phyloP scores from a whole-genome alignment of 1,284 basidiomycete genomes.

The Trametes polyzona region DNA sequence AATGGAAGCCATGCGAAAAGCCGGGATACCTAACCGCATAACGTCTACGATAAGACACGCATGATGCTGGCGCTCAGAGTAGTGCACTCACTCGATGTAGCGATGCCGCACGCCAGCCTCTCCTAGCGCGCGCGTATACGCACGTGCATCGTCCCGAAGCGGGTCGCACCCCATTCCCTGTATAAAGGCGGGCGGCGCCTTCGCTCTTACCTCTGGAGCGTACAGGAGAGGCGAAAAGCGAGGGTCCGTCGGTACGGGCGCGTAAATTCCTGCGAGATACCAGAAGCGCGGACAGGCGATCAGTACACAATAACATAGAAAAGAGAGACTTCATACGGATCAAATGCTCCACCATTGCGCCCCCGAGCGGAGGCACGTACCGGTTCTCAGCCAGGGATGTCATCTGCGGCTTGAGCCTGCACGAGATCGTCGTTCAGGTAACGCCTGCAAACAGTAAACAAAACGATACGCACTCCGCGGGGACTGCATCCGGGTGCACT shows the following conservation, averaged over 20 bases:
- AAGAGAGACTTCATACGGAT: background rate
- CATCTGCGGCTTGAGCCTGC: slow-evolving; percentile 21
- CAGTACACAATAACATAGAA: no score
- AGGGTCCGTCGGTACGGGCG: slow-evolving; percentile 12
- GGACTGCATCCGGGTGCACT: slow-evolving; percentile 17
- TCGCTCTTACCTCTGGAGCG: slow-evolving; percentile 15
- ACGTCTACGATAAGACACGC: background rate
- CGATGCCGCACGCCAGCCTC: slow-evolving; percentile 16
- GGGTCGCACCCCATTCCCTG: slow-evolving; percentile 28
- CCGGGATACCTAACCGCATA: background rate
- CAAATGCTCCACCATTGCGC: background rate
- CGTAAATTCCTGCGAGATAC: background rate
- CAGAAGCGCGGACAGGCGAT: no score
- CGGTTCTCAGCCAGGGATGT: slow-evolving; percentile 28
- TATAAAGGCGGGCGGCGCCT: slow-evolving; percentile 27
- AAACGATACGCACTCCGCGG: no score
- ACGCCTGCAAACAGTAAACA: no score
- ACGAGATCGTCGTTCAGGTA: no score
- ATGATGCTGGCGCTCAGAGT: no score
- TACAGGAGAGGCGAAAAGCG: slow-evolving; percentile 24
- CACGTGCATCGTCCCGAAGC: slow-evolving; percentile 29
- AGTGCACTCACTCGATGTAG: background rate
- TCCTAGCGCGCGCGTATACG: slow-evolving; percentile 28
- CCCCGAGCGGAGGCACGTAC: slow-evolving; percentile 18
- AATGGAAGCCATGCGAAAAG: background rate